phyloP scores from a whole-genome alignment of 2,329 filamentous ascomycete genomes.

The Onygena corvina region DNA sequence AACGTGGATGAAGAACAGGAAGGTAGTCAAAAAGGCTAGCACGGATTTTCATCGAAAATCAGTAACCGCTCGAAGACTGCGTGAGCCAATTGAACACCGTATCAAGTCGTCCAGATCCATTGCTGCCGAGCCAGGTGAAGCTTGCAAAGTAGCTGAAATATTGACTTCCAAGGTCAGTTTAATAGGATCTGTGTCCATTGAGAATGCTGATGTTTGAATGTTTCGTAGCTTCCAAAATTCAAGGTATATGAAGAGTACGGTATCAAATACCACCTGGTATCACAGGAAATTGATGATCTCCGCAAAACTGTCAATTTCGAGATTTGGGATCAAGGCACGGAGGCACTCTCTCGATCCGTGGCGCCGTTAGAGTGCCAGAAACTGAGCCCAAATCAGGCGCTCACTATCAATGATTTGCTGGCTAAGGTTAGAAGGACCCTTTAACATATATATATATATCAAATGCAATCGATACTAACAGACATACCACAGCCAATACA shows the following conservation, averaged over 20 bases:
- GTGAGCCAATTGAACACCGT: conserved; percentile 20
- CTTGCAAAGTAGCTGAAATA: conserved; percentile 42
- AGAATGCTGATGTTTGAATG: conserved; percentile 38
- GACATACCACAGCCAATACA: conserved; percentile 60
- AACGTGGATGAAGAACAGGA: conserved; percentile 20
- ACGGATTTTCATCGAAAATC: conserved; percentile 27
- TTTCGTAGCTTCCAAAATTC: conserved; percentile 60
- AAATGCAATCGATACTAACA: conserved; percentile 1
- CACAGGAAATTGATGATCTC: conserved; percentile 59
- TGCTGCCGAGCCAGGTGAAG: conserved; percentile 42
- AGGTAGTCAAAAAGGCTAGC: conserved; percentile 39
- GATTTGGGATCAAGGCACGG: conserved; percentile 71
- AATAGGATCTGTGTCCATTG: conserved; percentile 23
- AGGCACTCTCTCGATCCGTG: conserved; percentile 65
- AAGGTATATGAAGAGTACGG: conserved; percentile 86
- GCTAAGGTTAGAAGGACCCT: conserved; percentile 57
- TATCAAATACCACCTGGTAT: conserved; percentile 76
- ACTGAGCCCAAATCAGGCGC: conserved; percentile 56
- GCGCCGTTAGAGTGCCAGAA: conserved; percentile 55
- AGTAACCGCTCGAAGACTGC: conserved; percentile 19
- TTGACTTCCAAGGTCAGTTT: conserved; percentile 29
- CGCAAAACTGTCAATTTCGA: conserved; percentile 62
- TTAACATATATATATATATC: not conserved
- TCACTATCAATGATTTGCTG: conserved; percentile 73
- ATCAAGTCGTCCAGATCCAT: conserved; percentile 31